These are phyloP conservation scores for Kurtzmaniella quercitrusa DNA, from an alignment of 1,139 yeast species.

Conservation along the genomic window DNA sequence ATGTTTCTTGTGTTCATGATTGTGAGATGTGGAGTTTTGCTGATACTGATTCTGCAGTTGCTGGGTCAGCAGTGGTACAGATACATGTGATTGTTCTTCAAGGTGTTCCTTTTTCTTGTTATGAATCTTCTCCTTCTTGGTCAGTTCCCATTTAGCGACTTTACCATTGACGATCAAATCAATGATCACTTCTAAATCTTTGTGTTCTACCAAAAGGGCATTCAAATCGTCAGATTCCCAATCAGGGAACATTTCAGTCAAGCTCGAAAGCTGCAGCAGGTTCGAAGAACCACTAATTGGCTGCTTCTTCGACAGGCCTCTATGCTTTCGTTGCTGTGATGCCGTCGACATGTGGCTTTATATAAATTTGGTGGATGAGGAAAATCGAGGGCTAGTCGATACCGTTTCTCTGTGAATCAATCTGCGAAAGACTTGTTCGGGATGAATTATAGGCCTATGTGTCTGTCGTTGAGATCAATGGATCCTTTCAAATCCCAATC, in stretches of 20 bases:
- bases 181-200: constrained; percentile 73
- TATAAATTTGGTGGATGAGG: not conserved
- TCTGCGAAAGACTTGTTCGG: not conserved
- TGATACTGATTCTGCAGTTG: constrained; percentile 4
- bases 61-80: constrained; percentile 9
- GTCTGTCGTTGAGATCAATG: not conserved
- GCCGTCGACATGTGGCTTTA: constrained; percentile 6
- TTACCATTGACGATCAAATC: constrained; percentile 85
- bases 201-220: constrained; percentile 69
- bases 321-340: constrained; percentile 11
- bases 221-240: constrained; percentile 87
- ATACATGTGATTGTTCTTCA: constrained; percentile 12
- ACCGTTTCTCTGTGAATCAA: not conserved
- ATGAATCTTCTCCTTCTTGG: constrained; percentile 45
- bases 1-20: constrained; percentile 10
- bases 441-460: not conserved
- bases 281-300: not conserved
- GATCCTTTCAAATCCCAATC: constrained; percentile 1
- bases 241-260: constrained; percentile 87
- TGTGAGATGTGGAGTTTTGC: constrained; percentile 5
- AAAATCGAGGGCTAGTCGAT: not conserved
- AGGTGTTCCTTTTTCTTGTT: constrained; percentile 35
- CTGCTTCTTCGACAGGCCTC: constrained; percentile 2
- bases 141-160: constrained; percentile 58
- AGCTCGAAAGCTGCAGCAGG: constrained; percentile 40